Conservation (phyloP, 148 eudicot genomes). For the Chenopodium album region DNA sequence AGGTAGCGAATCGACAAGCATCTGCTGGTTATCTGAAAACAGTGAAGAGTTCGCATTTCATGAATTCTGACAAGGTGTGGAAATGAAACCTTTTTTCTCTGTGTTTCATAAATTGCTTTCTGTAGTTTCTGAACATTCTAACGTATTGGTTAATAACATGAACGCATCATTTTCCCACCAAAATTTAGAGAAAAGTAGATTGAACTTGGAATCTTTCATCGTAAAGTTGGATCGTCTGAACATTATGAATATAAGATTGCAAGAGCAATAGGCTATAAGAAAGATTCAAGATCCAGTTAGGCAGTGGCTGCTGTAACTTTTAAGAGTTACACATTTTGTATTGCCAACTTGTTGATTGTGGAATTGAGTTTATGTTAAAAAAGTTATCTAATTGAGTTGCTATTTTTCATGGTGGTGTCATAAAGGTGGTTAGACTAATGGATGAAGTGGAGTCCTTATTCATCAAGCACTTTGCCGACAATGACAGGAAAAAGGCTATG, state of each 20-base stretch:
- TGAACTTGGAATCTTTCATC: neutral
- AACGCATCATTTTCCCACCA: neutral
- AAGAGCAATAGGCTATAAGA: neutral
- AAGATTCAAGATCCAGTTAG: neutral
- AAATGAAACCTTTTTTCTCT: neutral
- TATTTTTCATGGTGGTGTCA: constrained; percentile 19
- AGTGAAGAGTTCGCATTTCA: constrained; percentile 76
- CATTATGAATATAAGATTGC: neutral
- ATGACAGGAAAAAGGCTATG: constrained; percentile 96
- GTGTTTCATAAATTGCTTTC: neutral
- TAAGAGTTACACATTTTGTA: neutral
- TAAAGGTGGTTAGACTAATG: constrained; percentile 83
- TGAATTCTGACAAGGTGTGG: constrained; percentile 84
- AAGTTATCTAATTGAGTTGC: constrained; percentile 17
- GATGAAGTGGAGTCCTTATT: constrained; percentile 95
- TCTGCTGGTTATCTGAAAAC: constrained; percentile 61
- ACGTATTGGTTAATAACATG: neutral
- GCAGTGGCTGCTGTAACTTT: constrained; percentile 13
- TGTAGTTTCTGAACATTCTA: neutral
- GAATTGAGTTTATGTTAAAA: neutral
- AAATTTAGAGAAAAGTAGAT: neutral
- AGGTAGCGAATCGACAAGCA: constrained; percentile 77
- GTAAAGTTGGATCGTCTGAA: neutral
- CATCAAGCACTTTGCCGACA: constrained; percentile 92
- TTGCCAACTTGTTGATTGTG: constrained; percentile 10